Base-by-base conservation (phyloP, 805 yeast species). In the Jamesozyma lodderae region DNA sequence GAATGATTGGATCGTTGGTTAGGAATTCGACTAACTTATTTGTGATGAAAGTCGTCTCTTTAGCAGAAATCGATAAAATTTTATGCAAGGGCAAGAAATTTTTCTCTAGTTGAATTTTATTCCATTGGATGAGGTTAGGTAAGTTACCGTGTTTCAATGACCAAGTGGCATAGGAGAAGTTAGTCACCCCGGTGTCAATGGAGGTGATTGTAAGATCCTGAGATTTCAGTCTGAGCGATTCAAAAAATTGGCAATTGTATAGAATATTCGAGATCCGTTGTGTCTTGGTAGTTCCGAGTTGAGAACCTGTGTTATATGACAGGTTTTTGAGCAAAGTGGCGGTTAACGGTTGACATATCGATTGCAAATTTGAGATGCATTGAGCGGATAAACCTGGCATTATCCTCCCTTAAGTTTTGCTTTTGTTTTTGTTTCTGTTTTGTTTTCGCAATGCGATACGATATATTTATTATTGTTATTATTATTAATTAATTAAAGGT, bases 131-230 rank as follows among this genome's bases (percentile, higher is more conserved):
- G 4, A 66, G 43, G 2, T 36, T 27, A 14, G 29, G 30, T 26
- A n/a, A n/a, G 6, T 17, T 18, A 25, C 44, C 48, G 1, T 51
- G 45, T 23, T 47, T 41, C 43, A 57, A 45, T 23, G 53, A 48
- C 13, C 63, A 41, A 26, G 47, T 46, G 2, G 60, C 30, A 15
- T 42, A 51, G 1, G 68, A 59, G 38, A 65, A 63, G 45, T 66
- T 66, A 2, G 57, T 47, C 6, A 65, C 45, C 3, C 70, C 70
- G 42, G 61, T 52, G 40, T 66, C 70, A 8, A 66, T 55, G 0
- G 68, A 57, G 3, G 60, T 41, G 3, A 65, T 41, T 14, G 45
- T 44, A 15, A 22, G 33, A 56, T 42, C 34, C 2, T 16, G 9
- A 20, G 33, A 30, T 3, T 32, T 35, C 9, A 24, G n/a, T 17